Conservation (phyloP, 352 stramenopile species). For the Phytophthora sansomeana region DNA sequence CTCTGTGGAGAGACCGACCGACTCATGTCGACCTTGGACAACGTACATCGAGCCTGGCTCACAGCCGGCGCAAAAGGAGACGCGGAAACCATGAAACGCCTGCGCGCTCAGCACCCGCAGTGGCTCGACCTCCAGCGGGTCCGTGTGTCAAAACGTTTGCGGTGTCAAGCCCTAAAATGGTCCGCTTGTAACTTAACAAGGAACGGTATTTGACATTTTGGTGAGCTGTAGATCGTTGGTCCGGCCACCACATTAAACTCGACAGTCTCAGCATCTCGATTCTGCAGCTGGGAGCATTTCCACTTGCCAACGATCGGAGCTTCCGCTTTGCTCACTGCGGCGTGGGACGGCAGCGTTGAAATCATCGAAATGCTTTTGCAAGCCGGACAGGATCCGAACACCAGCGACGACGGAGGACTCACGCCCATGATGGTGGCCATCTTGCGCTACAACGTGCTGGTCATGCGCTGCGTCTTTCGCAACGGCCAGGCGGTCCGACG, state of each 20-base stretch:
- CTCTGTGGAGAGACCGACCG: background rate
- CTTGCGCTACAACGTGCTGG: no score
- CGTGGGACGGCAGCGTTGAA: no score
- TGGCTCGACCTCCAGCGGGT: conserved; percentile 33
- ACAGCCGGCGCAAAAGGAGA: conserved; percentile 20
- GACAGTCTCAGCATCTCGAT: background rate
- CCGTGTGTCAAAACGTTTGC: background rate
- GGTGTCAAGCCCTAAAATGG: no score
- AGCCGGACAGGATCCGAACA: no score
- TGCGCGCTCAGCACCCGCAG: conserved; percentile 23
- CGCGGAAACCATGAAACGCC: conserved; percentile 13
- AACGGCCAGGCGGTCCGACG: no score
- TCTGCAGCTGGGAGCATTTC: background rate
- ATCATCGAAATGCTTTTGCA: no score
- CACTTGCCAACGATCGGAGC: background rate
- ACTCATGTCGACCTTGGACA: conserved; percentile 3
- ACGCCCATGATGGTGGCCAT: no score
- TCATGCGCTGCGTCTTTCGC: no score
- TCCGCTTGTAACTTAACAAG: background rate
- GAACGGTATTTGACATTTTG: background rate
- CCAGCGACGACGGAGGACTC: no score
- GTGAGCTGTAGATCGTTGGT: no score
- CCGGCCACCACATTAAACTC: background rate
- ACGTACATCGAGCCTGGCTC: conserved; percentile 27
- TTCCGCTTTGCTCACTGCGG: background rate